phyloP scores from a whole-genome alignment of 805 yeast species.

The Nakazawaea ishiwadae region DNA sequence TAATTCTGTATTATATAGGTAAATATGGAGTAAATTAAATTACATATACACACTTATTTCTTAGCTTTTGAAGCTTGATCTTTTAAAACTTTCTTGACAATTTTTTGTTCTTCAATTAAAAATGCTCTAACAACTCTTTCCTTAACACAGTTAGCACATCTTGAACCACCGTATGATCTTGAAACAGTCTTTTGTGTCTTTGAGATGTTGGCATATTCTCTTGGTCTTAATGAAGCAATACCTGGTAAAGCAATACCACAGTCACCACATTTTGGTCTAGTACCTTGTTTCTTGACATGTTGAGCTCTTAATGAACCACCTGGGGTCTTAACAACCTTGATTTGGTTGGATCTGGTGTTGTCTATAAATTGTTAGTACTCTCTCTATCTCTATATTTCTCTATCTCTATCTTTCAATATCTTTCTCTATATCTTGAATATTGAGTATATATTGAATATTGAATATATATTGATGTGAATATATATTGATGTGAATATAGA shows the following conservation, averaged over 20 bases:
- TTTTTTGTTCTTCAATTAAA: slow-evolving; percentile 99
- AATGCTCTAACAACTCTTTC: slow-evolving; percentile 99
- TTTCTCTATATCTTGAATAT: background rate
- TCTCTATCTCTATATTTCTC: no score
- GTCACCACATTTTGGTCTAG: slow-evolving; percentile 89
- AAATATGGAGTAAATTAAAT: background rate
- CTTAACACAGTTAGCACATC: slow-evolving; percentile 98
- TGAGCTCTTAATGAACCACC: slow-evolving; percentile 99
- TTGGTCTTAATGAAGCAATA: slow-evolving; percentile 94
- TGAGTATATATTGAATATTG: background rate
- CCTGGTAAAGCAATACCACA: slow-evolving; percentile 65
- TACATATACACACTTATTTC: slow-evolving; percentile 26
- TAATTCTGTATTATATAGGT: background rate
- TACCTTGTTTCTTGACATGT: slow-evolving; percentile 89
- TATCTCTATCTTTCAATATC: background rate
- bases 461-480: background rate
- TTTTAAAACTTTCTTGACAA: slow-evolving; percentile 98
- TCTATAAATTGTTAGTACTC: slow-evolving; percentile 36
- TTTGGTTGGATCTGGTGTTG: slow-evolving; percentile 99
- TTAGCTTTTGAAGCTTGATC: slow-evolving; percentile 89
- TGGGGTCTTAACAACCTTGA: slow-evolving; percentile 99
- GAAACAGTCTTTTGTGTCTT: slow-evolving; percentile 97
- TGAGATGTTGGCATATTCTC: slow-evolving; percentile 92
- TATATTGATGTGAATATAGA: background rate
- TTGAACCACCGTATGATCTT: slow-evolving; percentile 99